A percentile compares a stretch with the other conserved stretches of the same genome.
Evolutionary conservation across 176 grass and related monocot species (phyloP).

Genomic region (Alloteropsis semialata): DNA sequence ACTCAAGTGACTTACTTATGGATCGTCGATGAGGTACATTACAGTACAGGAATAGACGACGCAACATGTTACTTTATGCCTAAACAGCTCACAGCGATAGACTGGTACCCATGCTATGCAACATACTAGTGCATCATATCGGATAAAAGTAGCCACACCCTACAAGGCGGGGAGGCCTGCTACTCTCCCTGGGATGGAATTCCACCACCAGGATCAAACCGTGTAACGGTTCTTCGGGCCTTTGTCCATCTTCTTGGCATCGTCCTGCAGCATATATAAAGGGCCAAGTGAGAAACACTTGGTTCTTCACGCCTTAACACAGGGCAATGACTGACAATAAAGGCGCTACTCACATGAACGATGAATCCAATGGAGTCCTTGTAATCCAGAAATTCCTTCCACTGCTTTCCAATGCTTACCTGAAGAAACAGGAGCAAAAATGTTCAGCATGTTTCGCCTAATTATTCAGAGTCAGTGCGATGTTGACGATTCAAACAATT

Average conservation of each 20-base stretch:
- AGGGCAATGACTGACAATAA: neutral
- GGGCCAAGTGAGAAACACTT: neutral
- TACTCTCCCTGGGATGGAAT: neutral
- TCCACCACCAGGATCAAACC: slow-evolving; percentile 21
- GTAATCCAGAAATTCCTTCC: slow-evolving; percentile 88
- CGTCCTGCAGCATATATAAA: slow-evolving; percentile 50
- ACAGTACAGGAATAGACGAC: slow-evolving; percentile 3
- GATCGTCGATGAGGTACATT: too few species aligned
- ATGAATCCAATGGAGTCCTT: slow-evolving; percentile 78
- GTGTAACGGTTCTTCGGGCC: slow-evolving; percentile 66
- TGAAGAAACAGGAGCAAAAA: slow-evolving; percentile 9
- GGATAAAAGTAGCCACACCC: too few species aligned
- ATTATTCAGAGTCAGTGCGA: neutral
- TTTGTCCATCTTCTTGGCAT: slow-evolving; percentile 62
- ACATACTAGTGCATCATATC: neutral
- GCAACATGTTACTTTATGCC: slow-evolving; percentile 20
- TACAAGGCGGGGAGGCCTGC: too few species aligned
- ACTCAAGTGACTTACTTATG: neutral
- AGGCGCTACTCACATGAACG: slow-evolving; percentile 62
- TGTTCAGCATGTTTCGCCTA: neutral
- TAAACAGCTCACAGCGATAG: slow-evolving; percentile 9
- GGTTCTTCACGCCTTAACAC: neutral
- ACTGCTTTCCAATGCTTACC: slow-evolving; percentile 89
- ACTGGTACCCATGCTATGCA: neutral
- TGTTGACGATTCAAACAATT: neutral